Percentiles rank a stretch among this genome's conserved stretches.
These are phyloP conservation scores for Globisporangium emineosum DNA, from an alignment of 352 stramenopile species.

Conservation along the genomic window DNA sequence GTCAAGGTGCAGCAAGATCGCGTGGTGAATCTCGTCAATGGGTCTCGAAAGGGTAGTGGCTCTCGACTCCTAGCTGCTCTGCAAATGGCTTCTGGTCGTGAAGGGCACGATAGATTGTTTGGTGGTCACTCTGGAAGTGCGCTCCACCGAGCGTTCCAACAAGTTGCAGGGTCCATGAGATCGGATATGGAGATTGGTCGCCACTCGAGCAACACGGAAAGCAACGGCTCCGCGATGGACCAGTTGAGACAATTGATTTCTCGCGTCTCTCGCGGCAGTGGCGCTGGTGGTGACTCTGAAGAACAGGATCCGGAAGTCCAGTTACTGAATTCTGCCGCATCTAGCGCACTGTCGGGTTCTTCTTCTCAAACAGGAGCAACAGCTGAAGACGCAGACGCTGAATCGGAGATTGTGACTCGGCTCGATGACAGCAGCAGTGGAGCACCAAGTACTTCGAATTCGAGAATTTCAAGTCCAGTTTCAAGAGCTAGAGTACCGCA, in stretches of 20 bases:
- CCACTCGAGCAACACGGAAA: background rate
- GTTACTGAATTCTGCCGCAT: background rate
- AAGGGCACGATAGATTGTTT: constrained; percentile 18
- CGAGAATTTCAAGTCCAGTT: constrained; percentile 15
- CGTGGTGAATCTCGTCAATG: constrained; percentile 52
- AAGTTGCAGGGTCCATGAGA: constrained; percentile 23
- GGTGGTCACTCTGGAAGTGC: constrained; percentile 12
- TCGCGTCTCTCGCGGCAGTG: constrained; percentile 20
- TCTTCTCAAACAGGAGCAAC: constrained; percentile 2
- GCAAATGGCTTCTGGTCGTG: constrained; percentile 32
- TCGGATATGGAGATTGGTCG: background rate
- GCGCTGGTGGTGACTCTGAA: background rate
- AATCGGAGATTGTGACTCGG: background rate
- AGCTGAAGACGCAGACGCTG: background rate
- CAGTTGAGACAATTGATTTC: constrained; percentile 57
- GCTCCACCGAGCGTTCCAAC: constrained; percentile 39
- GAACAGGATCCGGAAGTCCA: background rate
- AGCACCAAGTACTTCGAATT: constrained; percentile 7
- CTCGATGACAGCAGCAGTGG: constrained; percentile 4
- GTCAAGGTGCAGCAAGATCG: constrained; percentile 64
- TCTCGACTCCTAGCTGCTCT: constrained; percentile 64
- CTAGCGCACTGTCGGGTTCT: background rate
- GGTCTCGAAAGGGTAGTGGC: constrained; percentile 26
- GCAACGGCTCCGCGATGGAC: constrained; percentile 34
- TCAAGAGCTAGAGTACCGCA: background rate